Evolutionary conservation across 352 stramenopile genomes (phyloP).

Genomic region (Phytophthora uliginosa): DNA sequence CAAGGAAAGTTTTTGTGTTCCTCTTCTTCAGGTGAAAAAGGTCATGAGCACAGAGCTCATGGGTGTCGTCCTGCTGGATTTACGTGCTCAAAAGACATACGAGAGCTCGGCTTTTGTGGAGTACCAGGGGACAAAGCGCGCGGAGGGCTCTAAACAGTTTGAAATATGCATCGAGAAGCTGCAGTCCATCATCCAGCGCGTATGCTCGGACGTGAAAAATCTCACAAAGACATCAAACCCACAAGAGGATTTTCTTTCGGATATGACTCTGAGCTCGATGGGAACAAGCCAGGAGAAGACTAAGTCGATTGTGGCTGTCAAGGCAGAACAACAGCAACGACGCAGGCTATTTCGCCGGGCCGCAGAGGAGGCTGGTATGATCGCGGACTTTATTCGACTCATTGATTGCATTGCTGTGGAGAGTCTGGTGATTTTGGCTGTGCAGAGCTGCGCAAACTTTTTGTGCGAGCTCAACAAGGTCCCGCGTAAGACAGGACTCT

Average conservation of each 20-base stretch:
- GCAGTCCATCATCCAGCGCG: slow-evolving; percentile 89
- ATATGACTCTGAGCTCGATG: slow-evolving; percentile 39
- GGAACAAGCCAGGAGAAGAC: slow-evolving; percentile 79
- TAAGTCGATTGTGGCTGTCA: slow-evolving; percentile 94
- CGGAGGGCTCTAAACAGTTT: slow-evolving; percentile 92
- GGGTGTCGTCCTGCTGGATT: slow-evolving; percentile 84
- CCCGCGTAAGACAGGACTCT: slow-evolving; percentile 91
- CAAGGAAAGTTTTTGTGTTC: slow-evolving; percentile 91
- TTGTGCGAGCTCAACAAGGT: slow-evolving; percentile 91
- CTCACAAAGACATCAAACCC: slow-evolving; percentile 73
- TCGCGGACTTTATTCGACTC: slow-evolving; percentile 94
- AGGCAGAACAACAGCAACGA: slow-evolving; percentile 90
- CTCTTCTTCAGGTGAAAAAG: slow-evolving; percentile 92
- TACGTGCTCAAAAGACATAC: slow-evolving; percentile 92
- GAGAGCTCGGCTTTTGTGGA: slow-evolving; percentile 92
- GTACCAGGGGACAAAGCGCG: slow-evolving; percentile 88
- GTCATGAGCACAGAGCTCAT: slow-evolving; percentile 89
- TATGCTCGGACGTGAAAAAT: slow-evolving; percentile 93
- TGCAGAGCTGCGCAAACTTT: slow-evolving; percentile 89
- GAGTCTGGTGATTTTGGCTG: slow-evolving; percentile 88
- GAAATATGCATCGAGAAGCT: slow-evolving; percentile 94
- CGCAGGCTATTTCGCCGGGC: slow-evolving; percentile 87
- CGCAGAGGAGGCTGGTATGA: slow-evolving; percentile 90
- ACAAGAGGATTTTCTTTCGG: slow-evolving; percentile 72
- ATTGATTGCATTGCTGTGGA: slow-evolving; percentile 95